Base-by-base conservation (phyloP, 495 filamentous ascomycete genomes). In the Parmelia sp. region DNA sequence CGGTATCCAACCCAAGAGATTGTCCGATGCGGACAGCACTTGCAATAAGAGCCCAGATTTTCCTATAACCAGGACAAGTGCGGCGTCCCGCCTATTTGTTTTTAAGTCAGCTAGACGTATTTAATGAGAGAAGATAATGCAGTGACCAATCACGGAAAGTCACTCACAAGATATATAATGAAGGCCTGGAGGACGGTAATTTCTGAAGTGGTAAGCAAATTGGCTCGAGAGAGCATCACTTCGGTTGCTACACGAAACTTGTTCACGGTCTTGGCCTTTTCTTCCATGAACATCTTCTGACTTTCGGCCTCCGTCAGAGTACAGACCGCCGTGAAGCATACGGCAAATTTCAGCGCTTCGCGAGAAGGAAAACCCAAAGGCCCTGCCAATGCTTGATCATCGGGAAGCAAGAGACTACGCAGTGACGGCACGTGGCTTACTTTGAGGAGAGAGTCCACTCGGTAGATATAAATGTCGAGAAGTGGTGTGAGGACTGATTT, bases 151-250 rank as follows among this genome's bases (percentile, higher is more conserved):
- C 8, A 39, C 40, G 33, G 25, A 15, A 35, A 21, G 21, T n/a
- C 15, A 62, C 64, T 57, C 40, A 66, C 64, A 31, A 66, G 64
- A 45, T 66, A 66, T 29, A 66, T 63, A 17, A 62, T 47, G 19
- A 66, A 66, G 10, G 64, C 64, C 47, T 66, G 64, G 21, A 66
- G 45, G 9, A 61, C 64, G 29, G 36, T 61, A 47, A 66, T 21
- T 17, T 66, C 49, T 33, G 21, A 33, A 39, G 27, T 62, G 2
- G 40, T 66, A 11, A 62, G 45, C 2, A 62, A 55, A 3, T 51
- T 37, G 12, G 64, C 58, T 56, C 45, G 44, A 31, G 58, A 66
- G n/a, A 66, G 58, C 23, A 45, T 51, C 23, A 66, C 14, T 27
- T 66, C 64, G n/a, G 59, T 66, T 36, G 64, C 64, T 6, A 63